Conservation (phyloP, 2,329 filamentous ascomycete species). For the Scedosporium apiospermum region DNA sequence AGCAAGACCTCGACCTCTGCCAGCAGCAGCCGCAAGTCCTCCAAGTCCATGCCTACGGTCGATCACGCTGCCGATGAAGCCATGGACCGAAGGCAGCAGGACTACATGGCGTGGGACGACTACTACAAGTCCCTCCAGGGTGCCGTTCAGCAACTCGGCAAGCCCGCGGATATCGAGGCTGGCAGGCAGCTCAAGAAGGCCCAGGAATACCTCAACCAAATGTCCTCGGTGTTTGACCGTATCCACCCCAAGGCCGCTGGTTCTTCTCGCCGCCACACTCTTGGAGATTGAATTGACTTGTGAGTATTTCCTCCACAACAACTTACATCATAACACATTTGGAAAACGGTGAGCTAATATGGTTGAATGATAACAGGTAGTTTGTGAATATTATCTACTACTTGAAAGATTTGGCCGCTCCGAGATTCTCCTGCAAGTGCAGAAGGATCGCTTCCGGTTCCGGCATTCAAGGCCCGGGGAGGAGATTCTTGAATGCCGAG, state of each 20-base stretch:
- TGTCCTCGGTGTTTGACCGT: slow-evolving; percentile 34
- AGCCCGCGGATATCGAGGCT: slow-evolving; percentile 42
- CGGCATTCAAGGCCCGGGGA: background rate
- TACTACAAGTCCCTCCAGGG: slow-evolving; percentile 55
- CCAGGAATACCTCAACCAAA: slow-evolving; percentile 38
- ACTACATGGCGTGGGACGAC: slow-evolving; percentile 42
- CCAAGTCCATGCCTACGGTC: slow-evolving; percentile 15
- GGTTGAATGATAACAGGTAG: too few relatives aligned
- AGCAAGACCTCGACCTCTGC: slow-evolving; percentile 28
- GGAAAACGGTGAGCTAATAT: too few relatives aligned
- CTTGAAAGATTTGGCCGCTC: background rate
- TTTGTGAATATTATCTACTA: background rate
- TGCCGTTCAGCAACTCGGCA: slow-evolving; percentile 40
- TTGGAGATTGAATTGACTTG: slow-evolving; percentile 1
- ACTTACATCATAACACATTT: too few relatives aligned
- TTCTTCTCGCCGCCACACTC: background rate
- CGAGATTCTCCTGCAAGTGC: slow-evolving; percentile 2
- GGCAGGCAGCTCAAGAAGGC: slow-evolving; percentile 43
- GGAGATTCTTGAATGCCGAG: background rate
- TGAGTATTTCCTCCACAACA: background rate
- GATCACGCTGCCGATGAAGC: slow-evolving; percentile 9
- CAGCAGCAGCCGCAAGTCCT: slow-evolving; percentile 19
- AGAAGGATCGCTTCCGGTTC: background rate
- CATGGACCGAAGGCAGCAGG: slow-evolving; percentile 15
- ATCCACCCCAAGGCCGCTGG: background rate